A percentile compares a stretch with the other conserved stretches of the same genome.
Evolutionary conservation across 371 early-diverging fungal genomes (phyloP).

Genomic region (Coemansia sp.): DNA sequence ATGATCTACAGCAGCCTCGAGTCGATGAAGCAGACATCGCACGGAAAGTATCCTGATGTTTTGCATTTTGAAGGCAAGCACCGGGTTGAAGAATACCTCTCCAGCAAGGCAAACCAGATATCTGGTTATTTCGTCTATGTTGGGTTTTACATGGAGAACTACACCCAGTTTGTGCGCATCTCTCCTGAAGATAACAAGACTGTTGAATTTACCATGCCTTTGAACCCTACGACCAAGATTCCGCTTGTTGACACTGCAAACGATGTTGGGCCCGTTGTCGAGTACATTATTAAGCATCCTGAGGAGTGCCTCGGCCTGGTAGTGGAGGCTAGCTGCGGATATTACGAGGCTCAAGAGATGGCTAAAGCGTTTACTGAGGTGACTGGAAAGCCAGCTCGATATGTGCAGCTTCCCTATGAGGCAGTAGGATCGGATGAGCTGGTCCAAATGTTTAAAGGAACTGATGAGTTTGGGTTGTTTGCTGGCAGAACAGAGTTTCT

Average conservation of each 20-base stretch:
- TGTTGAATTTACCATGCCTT: constrained; percentile 20
- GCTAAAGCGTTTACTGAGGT: constrained; percentile 26
- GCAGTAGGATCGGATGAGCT: constrained; percentile 8
- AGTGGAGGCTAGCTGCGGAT: constrained; percentile 23
- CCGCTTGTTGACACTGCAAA: constrained; percentile 24
- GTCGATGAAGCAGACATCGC: constrained; percentile 15
- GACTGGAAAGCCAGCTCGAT: constrained; percentile 31
- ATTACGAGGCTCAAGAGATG: constrained; percentile 26
- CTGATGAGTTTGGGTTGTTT: constrained; percentile 40
- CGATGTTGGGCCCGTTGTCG: constrained; percentile 27
- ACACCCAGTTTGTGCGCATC: constrained; percentile 1
- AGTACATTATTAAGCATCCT: constrained; percentile 21
- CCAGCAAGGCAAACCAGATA: constrained; percentile 14
- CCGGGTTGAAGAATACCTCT: constrained; percentile 28
- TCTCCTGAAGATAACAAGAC: constrained; percentile 21
- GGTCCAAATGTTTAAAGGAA: constrained; percentile 23
- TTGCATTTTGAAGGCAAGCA: constrained; percentile 35
- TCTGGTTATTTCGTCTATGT: constrained; percentile 13
- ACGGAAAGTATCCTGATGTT: constrained; percentile 26
- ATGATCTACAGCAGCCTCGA: constrained; percentile 25
- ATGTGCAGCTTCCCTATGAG: constrained; percentile 20
- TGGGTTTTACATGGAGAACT: constrained; percentile 39
- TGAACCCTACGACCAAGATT: constrained; percentile 12
- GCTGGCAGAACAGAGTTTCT: constrained; percentile 31
- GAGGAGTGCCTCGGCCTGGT: constrained; percentile 24